phyloP scores from a whole-genome alignment of 2,329 filamentous ascomycete genomes.

The Furcasterigmium sp. region DNA sequence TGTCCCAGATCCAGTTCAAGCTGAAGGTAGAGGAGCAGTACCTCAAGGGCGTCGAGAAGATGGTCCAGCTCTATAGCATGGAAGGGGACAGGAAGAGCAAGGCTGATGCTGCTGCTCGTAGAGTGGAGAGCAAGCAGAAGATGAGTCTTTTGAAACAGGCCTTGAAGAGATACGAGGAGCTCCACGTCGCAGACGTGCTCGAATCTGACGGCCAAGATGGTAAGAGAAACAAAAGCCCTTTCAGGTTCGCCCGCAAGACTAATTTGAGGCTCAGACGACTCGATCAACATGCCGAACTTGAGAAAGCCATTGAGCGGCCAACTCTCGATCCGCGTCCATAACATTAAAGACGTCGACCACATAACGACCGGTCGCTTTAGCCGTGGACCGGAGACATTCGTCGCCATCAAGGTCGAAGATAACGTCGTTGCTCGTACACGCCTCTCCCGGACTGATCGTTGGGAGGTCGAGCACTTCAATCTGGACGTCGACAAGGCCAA shows the following conservation, averaged over 20 bases:
- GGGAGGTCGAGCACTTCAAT: slow-evolving; percentile 86
- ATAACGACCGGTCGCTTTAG: slow-evolving; percentile 79
- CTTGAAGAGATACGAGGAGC: slow-evolving; percentile 91
- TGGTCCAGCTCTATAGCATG: slow-evolving; percentile 96
- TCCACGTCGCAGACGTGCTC: slow-evolving; percentile 84
- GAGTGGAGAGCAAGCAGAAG: slow-evolving; percentile 96
- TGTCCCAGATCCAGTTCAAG: slow-evolving; percentile 98
- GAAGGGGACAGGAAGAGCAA: slow-evolving; percentile 96
- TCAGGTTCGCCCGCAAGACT: slow-evolving; percentile 21
- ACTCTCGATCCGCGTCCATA: slow-evolving; percentile 78
- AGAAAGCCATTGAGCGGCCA: slow-evolving; percentile 93
- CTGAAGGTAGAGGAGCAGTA: slow-evolving; percentile 98
- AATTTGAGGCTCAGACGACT: slow-evolving; percentile 66
- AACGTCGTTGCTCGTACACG: slow-evolving; percentile 83
- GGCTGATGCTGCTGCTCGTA: slow-evolving; percentile 81
- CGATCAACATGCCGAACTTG: slow-evolving; percentile 89
- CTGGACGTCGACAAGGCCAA: slow-evolving; percentile 98
- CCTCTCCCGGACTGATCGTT: slow-evolving; percentile 78
- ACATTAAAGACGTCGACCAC: slow-evolving; percentile 92
- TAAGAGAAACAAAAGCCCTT: slow-evolving; percentile 50
- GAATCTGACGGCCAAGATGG: slow-evolving; percentile 72
- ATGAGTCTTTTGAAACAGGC: slow-evolving; percentile 94
- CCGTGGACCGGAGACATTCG: slow-evolving; percentile 87
- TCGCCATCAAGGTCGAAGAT: slow-evolving; percentile 96
- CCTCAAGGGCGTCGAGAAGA: slow-evolving; percentile 97